phyloP scores from a whole-genome alignment of 495 filamentous ascomycete species.

The Penicillium canariense region DNA sequence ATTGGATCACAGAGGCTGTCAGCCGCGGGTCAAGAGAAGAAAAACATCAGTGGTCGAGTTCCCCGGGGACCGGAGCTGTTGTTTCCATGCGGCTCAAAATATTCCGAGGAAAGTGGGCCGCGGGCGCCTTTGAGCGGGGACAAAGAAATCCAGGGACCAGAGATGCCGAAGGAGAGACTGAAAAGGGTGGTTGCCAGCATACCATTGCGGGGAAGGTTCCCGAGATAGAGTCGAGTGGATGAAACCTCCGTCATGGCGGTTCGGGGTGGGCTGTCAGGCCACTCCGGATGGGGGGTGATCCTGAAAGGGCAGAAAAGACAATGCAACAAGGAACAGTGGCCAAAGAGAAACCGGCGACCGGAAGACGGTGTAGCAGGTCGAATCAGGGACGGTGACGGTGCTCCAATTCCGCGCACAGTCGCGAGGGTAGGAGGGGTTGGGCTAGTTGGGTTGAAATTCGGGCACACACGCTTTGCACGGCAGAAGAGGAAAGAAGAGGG shows the following conservation, averaged over 20 bases:
- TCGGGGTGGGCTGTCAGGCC: conserved; percentile 12
- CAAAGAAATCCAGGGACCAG: conserved; percentile 9
- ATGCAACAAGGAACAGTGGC: conserved; percentile 14
- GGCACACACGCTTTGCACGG: conserved; percentile 3
- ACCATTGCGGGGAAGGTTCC: conserved; percentile 97
- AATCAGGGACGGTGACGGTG: conserved; percentile 14
- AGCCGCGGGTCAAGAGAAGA: conserved; percentile 7
- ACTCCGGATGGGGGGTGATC: background rate
- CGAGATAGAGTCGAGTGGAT: conserved; percentile 90
- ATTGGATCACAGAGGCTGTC: conserved; percentile 21
- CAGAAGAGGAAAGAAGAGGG: conserved; percentile 21
- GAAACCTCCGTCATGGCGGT: conserved; percentile 67
- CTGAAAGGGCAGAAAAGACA: background rate
- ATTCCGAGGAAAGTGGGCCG: conserved; percentile 8
- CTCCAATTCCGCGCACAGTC: background rate
- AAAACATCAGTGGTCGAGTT: background rate
- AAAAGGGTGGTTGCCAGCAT: conserved; percentile 47
- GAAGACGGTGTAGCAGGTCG: background rate
- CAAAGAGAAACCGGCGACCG: conserved; percentile 8
- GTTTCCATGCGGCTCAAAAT: background rate
- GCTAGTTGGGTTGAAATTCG: conserved; percentile 4
- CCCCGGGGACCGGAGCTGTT: background rate
- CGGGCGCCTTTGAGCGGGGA: conserved; percentile 4
- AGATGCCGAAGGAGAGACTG: conserved; percentile 28
- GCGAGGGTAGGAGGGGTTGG: conserved; percentile 1